Percentiles rank a stretch among this genome's conserved stretches.
phyloP scores from a whole-genome alignment of 495 filamentous ascomycete genomes.

The Podospora australis region DNA sequence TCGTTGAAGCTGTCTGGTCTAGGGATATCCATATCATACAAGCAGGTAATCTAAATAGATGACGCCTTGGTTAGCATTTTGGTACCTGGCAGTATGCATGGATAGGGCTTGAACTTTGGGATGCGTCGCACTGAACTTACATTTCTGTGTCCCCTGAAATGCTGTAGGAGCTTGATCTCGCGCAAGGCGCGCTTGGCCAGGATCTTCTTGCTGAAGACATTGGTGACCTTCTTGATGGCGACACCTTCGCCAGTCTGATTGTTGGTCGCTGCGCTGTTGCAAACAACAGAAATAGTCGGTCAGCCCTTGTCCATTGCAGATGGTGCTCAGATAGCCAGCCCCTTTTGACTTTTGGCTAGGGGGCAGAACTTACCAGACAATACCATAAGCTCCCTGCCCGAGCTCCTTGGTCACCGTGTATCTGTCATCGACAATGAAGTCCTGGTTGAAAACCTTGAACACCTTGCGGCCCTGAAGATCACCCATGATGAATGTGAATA shows the following conservation, averaged over 20 bases:
- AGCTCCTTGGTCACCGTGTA: slow-evolving; percentile 99
- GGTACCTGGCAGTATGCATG: neutral
- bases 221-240: slow-evolving; percentile 98
- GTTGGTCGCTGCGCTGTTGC: slow-evolving; percentile 79
- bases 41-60: slow-evolving; percentile 76
- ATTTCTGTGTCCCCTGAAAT: slow-evolving; percentile 76
- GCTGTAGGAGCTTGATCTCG: slow-evolving; percentile 97
- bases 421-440: slow-evolving; percentile 96
- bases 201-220: slow-evolving; percentile 99
- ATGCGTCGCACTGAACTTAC: slow-evolving; percentile 34
- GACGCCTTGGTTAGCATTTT: slow-evolving; percentile 6
- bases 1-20: slow-evolving; percentile 98
- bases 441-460: slow-evolving; percentile 99
- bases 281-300: neutral
- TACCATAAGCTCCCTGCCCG: slow-evolving; percentile 95
- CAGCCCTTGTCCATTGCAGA: too few relatives aligned
- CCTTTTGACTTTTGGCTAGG: too few relatives aligned
- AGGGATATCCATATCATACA: slow-evolving; percentile 99
- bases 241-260: slow-evolving; percentile 89
- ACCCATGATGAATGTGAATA: slow-evolving; percentile 48
- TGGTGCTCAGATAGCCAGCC: too few relatives aligned
- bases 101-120: neutral
- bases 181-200: slow-evolving; percentile 93
- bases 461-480: slow-evolving; percentile 83
- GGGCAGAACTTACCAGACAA: slow-evolving; percentile 73